Evolutionary conservation across 805 yeast species (phyloP).

Genomic region (Ogataea thermomethanolica): DNA sequence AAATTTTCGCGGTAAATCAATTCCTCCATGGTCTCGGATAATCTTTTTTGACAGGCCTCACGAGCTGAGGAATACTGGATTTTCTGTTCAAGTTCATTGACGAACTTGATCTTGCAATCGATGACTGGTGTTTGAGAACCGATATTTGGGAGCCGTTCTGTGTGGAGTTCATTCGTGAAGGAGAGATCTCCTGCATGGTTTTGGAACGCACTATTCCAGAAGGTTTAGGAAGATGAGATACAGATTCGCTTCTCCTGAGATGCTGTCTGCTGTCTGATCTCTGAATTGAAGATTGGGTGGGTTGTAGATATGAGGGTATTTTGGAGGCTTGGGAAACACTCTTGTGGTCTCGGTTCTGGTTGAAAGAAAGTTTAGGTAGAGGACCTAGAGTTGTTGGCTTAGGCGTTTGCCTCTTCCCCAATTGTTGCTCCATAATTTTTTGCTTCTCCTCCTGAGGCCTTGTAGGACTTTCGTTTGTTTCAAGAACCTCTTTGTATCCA

Average conservation of each 20-base stretch:
- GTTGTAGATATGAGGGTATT: constrained; percentile 21
- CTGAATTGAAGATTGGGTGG: constrained; percentile 17
- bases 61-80: constrained; percentile 16
- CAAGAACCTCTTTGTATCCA: constrained; percentile 25
- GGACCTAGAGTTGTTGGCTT: constrained; percentile 2
- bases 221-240: constrained; percentile 5
- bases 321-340: constrained; percentile 1
- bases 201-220: constrained; percentile 15
- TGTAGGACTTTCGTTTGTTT: constrained; percentile 28
- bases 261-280: constrained; percentile 13
- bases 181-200: constrained; percentile 22
- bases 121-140: not conserved
- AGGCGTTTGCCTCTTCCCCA: constrained; percentile 10
- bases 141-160: not conserved
- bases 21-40: constrained; percentile 20
- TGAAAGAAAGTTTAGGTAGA: constrained; percentile 9
- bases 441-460: constrained; percentile 25
- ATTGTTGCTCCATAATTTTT: constrained; percentile 21
- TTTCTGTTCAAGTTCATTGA: constrained; percentile 3
- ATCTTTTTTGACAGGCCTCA: constrained; percentile 8
- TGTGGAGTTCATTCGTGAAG: constrained; percentile 11
- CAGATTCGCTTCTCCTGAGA: constrained; percentile 1
- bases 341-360: not conserved
- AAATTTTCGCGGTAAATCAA: constrained; percentile 1
- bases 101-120: constrained; percentile 2